phyloP scores from a whole-genome alignment of 805 yeast genomes.

The Kuraishia ogatae region DNA sequence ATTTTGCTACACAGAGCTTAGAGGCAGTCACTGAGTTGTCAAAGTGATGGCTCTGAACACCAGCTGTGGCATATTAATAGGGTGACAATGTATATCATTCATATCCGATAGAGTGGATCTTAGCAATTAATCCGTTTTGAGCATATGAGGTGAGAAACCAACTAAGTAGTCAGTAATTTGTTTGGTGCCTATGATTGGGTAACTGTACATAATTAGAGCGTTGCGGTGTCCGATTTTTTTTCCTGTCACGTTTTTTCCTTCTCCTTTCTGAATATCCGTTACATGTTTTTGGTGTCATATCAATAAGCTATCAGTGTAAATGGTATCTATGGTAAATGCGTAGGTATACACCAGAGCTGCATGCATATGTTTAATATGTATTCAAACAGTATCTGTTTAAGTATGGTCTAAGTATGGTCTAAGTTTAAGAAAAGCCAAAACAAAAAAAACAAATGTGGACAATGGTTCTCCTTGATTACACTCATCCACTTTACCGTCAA shows the following conservation, averaged over 20 bases:
- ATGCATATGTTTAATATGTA: no score
- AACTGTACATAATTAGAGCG: neutral
- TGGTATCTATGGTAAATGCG: no score
- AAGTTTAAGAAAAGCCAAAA: neutral
- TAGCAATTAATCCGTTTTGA: no score
- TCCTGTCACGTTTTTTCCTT: neutral
- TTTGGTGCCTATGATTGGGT: neutral
- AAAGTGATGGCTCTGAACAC: neutral
- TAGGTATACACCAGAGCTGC: no score
- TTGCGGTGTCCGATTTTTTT: neutral
- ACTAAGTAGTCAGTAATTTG: neutral
- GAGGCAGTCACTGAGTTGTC: constrained; percentile 19
- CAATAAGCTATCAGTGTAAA: neutral
- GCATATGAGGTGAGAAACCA: no score
- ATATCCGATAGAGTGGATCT: no score
- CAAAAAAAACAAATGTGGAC: no score
- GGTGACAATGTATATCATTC: no score
- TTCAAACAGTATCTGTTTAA: neutral
- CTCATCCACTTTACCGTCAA: neutral
- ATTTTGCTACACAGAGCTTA: constrained; percentile 65
- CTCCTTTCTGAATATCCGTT: neutral
- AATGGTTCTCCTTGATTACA: no score
- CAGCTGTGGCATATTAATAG: no score
- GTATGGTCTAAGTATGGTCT: no score
- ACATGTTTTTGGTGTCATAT: neutral